Evolutionary conservation across 108 stramenopile genomes (phyloP).

Genomic region (Cyclotella baltica): DNA sequence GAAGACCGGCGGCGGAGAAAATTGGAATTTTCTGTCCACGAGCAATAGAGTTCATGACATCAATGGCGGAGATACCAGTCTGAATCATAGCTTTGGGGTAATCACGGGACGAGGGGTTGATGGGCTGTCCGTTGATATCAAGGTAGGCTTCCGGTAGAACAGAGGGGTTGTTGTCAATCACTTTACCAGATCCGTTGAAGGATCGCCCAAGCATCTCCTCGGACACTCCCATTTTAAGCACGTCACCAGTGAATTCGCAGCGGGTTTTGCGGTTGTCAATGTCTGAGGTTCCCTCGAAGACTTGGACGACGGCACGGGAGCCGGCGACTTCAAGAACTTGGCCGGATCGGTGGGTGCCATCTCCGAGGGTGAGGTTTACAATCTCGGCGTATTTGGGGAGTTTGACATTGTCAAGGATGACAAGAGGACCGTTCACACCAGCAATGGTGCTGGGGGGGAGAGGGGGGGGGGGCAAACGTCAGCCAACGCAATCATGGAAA

Average conservation of each 20-base stretch:
- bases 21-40: constrained; percentile 99
- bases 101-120: constrained; percentile 99
- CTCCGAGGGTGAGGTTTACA: constrained; percentile 95
- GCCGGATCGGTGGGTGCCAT: constrained; percentile 95
- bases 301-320: constrained; percentile 97
- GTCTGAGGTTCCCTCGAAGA: constrained; percentile 99
- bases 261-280: constrained; percentile 99
- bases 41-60: constrained; percentile 99
- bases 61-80: constrained; percentile 99
- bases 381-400: constrained; percentile 99
- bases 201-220: constrained; percentile 99
- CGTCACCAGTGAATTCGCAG: constrained; percentile 98
- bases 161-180: constrained; percentile 97
- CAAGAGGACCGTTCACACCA: constrained; percentile 99
- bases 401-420: constrained; percentile 99
- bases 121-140: constrained; percentile 99
- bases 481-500: neutral
- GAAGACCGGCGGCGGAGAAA: constrained; percentile 99
- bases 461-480: constrained; percentile 4
- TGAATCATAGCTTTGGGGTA: constrained; percentile 99
- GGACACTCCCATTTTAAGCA: constrained; percentile 98
- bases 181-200: constrained; percentile 99
- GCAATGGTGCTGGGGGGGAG: constrained; percentile 87
- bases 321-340: constrained; percentile 99
- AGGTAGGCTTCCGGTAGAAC: constrained; percentile 99